These are phyloP conservation scores for Paxillus rubicundulus DNA, from an alignment of 768 basidiomycete species.

Conservation along the genomic window DNA sequence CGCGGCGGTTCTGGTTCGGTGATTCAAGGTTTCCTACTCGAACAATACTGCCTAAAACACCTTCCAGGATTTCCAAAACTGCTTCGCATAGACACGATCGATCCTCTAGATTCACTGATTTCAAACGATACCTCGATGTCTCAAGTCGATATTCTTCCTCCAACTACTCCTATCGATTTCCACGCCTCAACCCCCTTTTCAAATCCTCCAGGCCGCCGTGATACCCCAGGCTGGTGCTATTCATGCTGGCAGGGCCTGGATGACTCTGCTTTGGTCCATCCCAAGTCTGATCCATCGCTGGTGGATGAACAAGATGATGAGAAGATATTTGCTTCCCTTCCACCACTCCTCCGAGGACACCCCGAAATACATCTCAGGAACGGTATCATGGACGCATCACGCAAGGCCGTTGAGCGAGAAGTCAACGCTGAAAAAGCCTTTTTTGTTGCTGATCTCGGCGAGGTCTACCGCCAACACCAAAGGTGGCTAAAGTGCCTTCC, in stretches of 20 bases:
- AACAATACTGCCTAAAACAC: conserved; percentile 21
- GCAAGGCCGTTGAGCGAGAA: conserved; percentile 48
- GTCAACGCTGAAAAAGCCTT: conserved; percentile 90
- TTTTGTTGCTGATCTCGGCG: conserved; percentile 91
- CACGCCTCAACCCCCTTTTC: conserved; percentile 31
- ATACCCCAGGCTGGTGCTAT: conserved; percentile 14
- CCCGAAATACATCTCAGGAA: conserved; percentile 72
- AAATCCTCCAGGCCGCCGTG: conserved; percentile 21
- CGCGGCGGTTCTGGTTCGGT: conserved; percentile 79
- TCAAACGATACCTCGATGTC: conserved; percentile 48
- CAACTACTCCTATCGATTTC: conserved; percentile 27
- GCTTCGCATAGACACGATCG: conserved; percentile 26
- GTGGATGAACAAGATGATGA: conserved; percentile 36
- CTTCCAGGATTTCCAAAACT: conserved; percentile 24
- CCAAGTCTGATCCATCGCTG: conserved; percentile 49
- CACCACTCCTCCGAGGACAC: conserved; percentile 65
- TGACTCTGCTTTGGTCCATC: conserved; percentile 26
- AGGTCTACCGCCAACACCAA: conserved; percentile 81
- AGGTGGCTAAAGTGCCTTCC: conserved; percentile 79
- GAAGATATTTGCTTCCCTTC: conserved; percentile 57
- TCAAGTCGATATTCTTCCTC: conserved; percentile 49
- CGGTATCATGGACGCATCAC: conserved; percentile 68
- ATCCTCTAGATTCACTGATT: conserved; percentile 6
- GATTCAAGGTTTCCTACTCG: conserved; percentile 45
- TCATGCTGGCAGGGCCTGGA: conserved; percentile 4